Base-by-base conservation (phyloP, 2,329 filamentous ascomycete species). In the Botrytis elliptica region DNA sequence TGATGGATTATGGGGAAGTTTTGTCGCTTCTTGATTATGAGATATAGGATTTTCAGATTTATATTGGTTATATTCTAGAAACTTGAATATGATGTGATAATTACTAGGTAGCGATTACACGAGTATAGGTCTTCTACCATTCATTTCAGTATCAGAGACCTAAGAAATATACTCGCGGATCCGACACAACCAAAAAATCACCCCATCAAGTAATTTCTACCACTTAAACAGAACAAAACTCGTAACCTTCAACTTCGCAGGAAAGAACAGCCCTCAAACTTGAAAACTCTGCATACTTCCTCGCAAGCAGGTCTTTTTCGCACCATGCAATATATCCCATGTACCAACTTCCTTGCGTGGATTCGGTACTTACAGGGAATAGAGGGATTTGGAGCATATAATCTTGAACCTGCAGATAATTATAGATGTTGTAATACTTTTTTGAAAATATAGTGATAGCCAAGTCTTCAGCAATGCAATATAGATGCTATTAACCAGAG, bases 111-210 rank as follows among this genome's bases (percentile, higher is more conserved):
- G 1, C 5, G 12, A 16, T 25, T n/a, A 29, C 52, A 29, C 25
- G 52, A 29, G n/a, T 29, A 29, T 29, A 8, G 52, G n/a, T 29
- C 5, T 55, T 55, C n/a, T 14, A 29, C 12, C 2, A 29, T 9
- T 8, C 20, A 46, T 8, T 29, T 29, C 52, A 8, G 25, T 16
- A 55, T 29, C 14, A 18, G 14, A 16, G 5, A 8, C 3, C 52
- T 55, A 6, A 4, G 14, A 55, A 18, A 29, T 29, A 18, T 29
- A 55, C 52, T 55, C 52, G 18, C 8, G 0, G 2, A 29, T 29
- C 52, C 25, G 3, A 18, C 3, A 2, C 0, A 16, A 1, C 6
- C 25, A 5, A 44, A 1, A n/a, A 29, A 29, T 6, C 14, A 29
- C 12, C 0, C 4, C 52, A n/a, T 29, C n/a, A 29, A 55, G 12